These are phyloP conservation scores for Penstemon eatonii DNA, from an alignment of 257 asterid genomes.

Conservation along the genomic window DNA sequence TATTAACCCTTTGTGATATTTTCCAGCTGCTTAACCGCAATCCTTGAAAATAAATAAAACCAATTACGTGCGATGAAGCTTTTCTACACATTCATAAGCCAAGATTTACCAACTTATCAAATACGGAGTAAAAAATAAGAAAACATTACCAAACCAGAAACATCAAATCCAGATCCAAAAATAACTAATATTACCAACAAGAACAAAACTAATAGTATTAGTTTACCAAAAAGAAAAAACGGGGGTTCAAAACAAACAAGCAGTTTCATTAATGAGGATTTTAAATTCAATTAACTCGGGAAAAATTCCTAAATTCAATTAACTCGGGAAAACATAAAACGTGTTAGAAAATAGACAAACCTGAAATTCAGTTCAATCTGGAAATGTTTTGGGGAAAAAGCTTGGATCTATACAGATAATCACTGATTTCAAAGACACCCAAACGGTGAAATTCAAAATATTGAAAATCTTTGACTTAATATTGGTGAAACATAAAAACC, in stretches of 20 bases:
- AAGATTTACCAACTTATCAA: constrained; percentile 11
- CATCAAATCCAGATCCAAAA: constrained; percentile 36
- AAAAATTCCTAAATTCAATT: constrained; percentile 9
- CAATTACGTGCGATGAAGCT: constrained; percentile 11
- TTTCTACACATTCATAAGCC: constrained; percentile 11
- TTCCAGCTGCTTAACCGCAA: background rate
- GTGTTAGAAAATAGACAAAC: constrained; percentile 29
- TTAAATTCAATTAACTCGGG: constrained; percentile 6
- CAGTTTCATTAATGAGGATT: background rate
- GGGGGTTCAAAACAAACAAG: constrained; percentile 1
- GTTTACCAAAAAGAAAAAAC: constrained; percentile 16
- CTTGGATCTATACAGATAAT: constrained; percentile 32
- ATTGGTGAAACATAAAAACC: constrained; percentile 38
- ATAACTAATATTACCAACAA: constrained; percentile 19
- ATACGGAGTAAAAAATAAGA: background rate
- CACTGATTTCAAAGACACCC: constrained; percentile 26
- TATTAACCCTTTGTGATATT: constrained; percentile 7
- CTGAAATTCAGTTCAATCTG: constrained; percentile 39
- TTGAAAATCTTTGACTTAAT: constrained; percentile 12
- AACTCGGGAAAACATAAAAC: background rate
- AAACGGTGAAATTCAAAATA: constrained; percentile 21
- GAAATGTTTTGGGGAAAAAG: constrained; percentile 18
- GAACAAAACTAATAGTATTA: constrained; percentile 20
- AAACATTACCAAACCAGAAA: background rate
- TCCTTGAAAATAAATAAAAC: constrained; percentile 5